Base-by-base conservation (phyloP, 75 land plant species). In the Pinus tabuliformis region DNA sequence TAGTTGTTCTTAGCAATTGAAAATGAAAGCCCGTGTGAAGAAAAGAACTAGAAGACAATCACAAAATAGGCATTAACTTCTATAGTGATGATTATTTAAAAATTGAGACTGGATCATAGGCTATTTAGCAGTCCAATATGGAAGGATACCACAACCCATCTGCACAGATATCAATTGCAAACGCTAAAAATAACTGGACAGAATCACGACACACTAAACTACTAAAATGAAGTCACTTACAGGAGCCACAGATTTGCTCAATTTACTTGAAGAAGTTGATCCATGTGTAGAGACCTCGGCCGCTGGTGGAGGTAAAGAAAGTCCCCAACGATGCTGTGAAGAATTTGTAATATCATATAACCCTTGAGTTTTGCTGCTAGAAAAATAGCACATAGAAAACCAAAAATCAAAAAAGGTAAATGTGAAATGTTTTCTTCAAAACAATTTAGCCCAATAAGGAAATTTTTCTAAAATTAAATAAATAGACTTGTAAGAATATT, bases 221-320 rank as follows among this genome's bases (percentile, higher is more conserved):
- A 11, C 54, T 49, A 8, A 49, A 39, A 39, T 39, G 42, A 59
- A 60, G n/a, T 60, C 24, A 22, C 62, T 60, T 60, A 18, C 62
- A 22, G 26, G 22, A 60, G 62, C 22, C 9, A 60, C 26, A 22
- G n/a, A 12, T 60, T 60, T 60, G n/a, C n/a, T 22, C 21, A 60
- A 20, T 8, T 60, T 60, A 60, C 62, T 60, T 60, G 62, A 60
- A 60, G 62, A n/a, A 60, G 62, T 7, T n/a, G 62, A 60, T 60
- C 7, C 22, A 60, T 5, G 9, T 11, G 1, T 22, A 22, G 22
- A 81, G 33, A 76, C 77, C 22, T 86, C 92, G 78, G 88, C 92
- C 1, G 28, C 54, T 56, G 95, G 92, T 59, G 95, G 92, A 13
- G 95, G 95, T 70, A 93, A 78, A 6, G 81, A 56, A 85, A 59